Percentiles rank a stretch among this genome's conserved stretches.
Conservation (phyloP, 257 asterid genomes). For the Lycium ferocissimum region DNA sequence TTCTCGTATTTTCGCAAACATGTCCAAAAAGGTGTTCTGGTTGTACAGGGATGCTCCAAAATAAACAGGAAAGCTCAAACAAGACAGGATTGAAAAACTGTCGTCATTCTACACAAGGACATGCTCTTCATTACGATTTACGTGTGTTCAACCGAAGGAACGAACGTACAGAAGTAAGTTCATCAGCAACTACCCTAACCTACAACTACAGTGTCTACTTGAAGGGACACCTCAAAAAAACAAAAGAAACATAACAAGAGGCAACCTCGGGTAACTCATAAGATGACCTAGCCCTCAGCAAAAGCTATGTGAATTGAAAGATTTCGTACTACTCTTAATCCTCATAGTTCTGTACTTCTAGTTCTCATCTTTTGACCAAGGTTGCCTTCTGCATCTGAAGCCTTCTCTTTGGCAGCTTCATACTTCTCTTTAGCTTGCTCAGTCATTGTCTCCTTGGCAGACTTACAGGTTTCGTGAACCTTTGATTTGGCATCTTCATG, state of each 20-base stretch:
- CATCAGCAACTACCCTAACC: not conserved
- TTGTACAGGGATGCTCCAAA: not conserved
- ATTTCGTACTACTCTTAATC: not conserved
- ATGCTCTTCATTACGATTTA: not conserved
- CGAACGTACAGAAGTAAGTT: not conserved
- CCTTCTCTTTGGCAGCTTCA: constrained; percentile 64
- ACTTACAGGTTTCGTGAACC: constrained; percentile 35
- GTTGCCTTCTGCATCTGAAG: constrained; percentile 54
- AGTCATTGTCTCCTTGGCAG: constrained; percentile 47
- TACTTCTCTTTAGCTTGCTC: constrained; percentile 48
- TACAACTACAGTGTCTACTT: not conserved
- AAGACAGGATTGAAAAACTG: no score
- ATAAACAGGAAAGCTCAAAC: not conserved
- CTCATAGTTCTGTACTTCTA: constrained; percentile 41
- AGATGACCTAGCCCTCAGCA: not conserved
- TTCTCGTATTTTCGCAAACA: no score
- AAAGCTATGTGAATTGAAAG: no score
- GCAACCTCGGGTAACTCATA: not conserved
- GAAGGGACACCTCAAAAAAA: not conserved
- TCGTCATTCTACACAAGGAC: not conserved
- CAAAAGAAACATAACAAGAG: not conserved
- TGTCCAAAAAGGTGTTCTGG: not conserved
- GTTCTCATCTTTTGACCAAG: constrained; percentile 47
- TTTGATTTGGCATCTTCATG: constrained; percentile 46
- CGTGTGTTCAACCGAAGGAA: no score